Conservation (phyloP, 179 eudicot genomes). For the Vitellaria paradoxa region DNA sequence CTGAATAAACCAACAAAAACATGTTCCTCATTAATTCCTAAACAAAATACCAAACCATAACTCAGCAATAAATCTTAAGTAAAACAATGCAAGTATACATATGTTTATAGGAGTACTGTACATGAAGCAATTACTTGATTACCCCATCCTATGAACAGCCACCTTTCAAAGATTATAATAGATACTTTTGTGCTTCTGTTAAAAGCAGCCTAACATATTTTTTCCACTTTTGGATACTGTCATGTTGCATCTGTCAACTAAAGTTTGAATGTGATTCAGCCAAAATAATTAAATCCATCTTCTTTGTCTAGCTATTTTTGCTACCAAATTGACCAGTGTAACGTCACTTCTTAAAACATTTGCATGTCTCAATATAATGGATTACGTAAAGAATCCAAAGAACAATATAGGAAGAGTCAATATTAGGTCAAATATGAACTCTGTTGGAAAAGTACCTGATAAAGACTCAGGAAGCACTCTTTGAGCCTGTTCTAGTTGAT, state of each 20-base stretch:
- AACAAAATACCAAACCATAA: background rate
- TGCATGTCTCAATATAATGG: background rate
- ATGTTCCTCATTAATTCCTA: background rate
- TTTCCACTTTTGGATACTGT: background rate
- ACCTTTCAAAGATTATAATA: background rate
- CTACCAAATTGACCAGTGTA: background rate
- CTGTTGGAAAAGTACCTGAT: conserved; percentile 1
- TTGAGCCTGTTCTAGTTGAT: conserved; percentile 3
- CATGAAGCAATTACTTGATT: background rate
- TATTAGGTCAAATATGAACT: background rate
- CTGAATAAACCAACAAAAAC: background rate
- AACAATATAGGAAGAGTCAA: background rate
- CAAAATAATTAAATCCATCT: background rate
- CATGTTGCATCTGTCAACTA: background rate
- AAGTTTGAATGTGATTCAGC: background rate
- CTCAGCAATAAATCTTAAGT: background rate
- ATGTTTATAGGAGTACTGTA: background rate
- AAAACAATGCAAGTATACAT: background rate
- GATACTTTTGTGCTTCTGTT: background rate
- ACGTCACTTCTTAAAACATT: background rate
- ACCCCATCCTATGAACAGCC: background rate
- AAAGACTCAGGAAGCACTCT: background rate
- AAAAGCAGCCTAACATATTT: background rate
- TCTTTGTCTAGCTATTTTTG: background rate
- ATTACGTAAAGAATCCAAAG: background rate